Evolutionary conservation across 2,329 filamentous ascomycete genomes (phyloP).

Genomic region (Leptographium wingfieldii): DNA sequence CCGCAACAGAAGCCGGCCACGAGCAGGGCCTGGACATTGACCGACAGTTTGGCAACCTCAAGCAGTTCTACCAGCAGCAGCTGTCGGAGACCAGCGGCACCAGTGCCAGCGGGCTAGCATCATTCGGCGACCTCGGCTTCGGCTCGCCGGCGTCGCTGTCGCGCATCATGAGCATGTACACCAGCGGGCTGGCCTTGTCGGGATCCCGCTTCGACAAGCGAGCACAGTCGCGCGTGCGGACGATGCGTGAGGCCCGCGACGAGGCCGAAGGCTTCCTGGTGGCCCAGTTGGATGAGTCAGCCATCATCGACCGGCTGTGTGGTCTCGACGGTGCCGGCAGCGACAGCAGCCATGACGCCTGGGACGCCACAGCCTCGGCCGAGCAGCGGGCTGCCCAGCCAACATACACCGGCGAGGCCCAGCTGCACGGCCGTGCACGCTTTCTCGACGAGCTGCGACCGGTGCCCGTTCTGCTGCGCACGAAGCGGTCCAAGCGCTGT

Average conservation of each 20-base stretch:
- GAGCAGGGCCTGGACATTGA: slow-evolving; percentile 45
- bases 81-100: slow-evolving; percentile 46
- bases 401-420: slow-evolving; percentile 27
- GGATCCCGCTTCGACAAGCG: slow-evolving; percentile 50
- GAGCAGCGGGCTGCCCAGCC: slow-evolving; percentile 36
- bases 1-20: slow-evolving; percentile 2
- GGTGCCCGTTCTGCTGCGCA: slow-evolving; percentile 69
- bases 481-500: slow-evolving; percentile 89
- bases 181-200: slow-evolving; percentile 18
- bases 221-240: slow-evolving; percentile 50
- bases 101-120: slow-evolving; percentile 34
- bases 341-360: slow-evolving; percentile 19
- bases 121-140: slow-evolving; percentile 41
- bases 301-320: slow-evolving; percentile 46
- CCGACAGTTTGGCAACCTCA: slow-evolving; percentile 61
- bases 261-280: slow-evolving; percentile 59
- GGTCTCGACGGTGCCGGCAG: not conserved
- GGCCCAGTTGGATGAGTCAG: slow-evolving; percentile 47
- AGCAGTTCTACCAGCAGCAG: slow-evolving; percentile 71
- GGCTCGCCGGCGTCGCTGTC: slow-evolving; percentile 70
- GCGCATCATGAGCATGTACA: slow-evolving; percentile 87
- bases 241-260: slow-evolving; percentile 70
- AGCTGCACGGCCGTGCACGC: slow-evolving; percentile 33
- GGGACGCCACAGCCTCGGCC: slow-evolving; percentile 45
- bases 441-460: slow-evolving; percentile 70